Conservation (phyloP, 306 rosid species). For the Gynostemma pentaphyllum region DNA sequence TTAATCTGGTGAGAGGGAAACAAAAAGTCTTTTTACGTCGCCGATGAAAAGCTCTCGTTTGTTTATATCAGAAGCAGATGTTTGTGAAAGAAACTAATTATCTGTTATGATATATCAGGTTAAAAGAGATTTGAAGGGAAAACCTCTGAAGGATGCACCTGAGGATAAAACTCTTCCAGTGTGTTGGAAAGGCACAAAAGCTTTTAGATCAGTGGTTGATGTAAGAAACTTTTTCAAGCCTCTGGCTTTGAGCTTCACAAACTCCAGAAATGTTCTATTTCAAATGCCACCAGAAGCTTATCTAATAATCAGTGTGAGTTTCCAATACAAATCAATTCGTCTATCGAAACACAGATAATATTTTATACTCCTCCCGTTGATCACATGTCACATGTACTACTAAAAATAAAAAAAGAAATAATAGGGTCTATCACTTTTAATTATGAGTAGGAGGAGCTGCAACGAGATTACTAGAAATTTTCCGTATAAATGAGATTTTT, state of each 20-base stretch:
- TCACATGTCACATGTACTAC: no score
- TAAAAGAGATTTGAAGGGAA: constrained; percentile 36
- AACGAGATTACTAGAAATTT: no score
- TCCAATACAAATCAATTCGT: not conserved
- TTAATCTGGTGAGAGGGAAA: constrained; percentile 39
- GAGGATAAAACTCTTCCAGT: constrained; percentile 38
- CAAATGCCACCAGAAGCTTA: constrained; percentile 47
- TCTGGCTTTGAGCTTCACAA: constrained; percentile 34
- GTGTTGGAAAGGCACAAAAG: constrained; percentile 72
- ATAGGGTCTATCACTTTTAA: no score
- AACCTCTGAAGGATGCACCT: constrained; percentile 29
- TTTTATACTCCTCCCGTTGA: no score
- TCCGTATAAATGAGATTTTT: not conserved
- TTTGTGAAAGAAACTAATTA: constrained; percentile 4
- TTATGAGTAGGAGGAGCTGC: no score
- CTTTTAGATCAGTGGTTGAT: constrained; percentile 41
- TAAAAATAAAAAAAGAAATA: no score
- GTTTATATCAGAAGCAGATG: not conserved
- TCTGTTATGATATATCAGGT: constrained; percentile 27
- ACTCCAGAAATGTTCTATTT: constrained; percentile 23
- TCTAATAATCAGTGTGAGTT: constrained; percentile 53
- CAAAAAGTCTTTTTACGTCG: not conserved
- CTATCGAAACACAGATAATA: no score
- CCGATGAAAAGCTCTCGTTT: no score
- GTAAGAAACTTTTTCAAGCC: constrained; percentile 41